These are phyloP conservation scores for Ogataea pignaliae DNA, from an alignment of 805 yeast genomes.

Conservation along the genomic window DNA sequence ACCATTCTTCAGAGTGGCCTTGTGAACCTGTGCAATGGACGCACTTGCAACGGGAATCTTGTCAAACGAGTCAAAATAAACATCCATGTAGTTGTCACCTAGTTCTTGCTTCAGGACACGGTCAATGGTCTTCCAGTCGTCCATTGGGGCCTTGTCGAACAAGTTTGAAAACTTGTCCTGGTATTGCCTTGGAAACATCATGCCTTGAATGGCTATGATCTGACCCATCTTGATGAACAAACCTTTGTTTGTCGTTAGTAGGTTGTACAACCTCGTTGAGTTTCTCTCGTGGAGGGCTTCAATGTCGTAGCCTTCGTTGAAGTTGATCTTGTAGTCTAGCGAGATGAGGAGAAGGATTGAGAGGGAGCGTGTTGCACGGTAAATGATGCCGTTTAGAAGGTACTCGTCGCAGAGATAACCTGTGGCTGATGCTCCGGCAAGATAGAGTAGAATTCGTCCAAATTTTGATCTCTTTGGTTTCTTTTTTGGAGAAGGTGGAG, in stretches of 20 bases:
- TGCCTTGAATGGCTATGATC: conserved; percentile 72
- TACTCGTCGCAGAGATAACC: conserved; percentile 27
- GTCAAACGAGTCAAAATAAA: conserved; percentile 42
- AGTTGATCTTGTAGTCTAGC: conserved; percentile 53
- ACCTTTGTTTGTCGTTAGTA: conserved; percentile 47
- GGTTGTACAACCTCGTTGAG: conserved; percentile 44
- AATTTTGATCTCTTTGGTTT: not conserved
- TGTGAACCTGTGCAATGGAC: conserved; percentile 68
- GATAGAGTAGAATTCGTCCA: conserved; percentile 2
- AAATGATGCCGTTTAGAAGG: conserved; percentile 43
- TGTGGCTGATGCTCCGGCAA: conserved; percentile 13
- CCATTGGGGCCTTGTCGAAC: conserved; percentile 67
- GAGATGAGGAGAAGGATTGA: conserved; percentile 48
- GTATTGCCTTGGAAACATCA: conserved; percentile 60
- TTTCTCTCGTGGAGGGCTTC: conserved; percentile 55
- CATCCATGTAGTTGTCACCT: conserved; percentile 38
- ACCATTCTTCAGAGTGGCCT: conserved; percentile 36
- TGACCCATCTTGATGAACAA: conserved; percentile 76
- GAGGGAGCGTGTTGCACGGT: conserved; percentile 50
- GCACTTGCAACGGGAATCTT: conserved; percentile 69
- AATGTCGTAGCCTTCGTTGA: conserved; percentile 41
- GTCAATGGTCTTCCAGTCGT: conserved; percentile 46
- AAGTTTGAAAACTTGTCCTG: conserved; percentile 52
- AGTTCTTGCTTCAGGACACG: conserved; percentile 34
- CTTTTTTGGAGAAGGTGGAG: not conserved